These are phyloP conservation scores for Lumnitzera littorea DNA, from an alignment of 345 rosid species.

Conservation along the genomic window DNA sequence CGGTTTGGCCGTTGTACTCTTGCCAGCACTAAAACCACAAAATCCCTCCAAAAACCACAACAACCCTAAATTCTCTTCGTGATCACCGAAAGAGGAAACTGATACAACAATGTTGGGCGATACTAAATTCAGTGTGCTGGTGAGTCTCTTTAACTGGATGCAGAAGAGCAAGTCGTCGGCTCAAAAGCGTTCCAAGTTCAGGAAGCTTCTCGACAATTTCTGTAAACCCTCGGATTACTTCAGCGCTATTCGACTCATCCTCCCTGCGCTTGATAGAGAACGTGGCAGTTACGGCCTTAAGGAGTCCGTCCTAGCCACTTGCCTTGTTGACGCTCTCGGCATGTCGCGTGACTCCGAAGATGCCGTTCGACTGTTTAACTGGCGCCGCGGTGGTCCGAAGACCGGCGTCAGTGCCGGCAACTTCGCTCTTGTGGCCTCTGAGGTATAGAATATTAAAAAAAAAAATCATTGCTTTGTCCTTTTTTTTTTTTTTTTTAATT, in stretches of 20 bases:
- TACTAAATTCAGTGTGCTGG: conserved; percentile 57
- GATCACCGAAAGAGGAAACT: too few species aligned
- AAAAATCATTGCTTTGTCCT: background rate
- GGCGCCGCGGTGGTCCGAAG: conserved; percentile 87
- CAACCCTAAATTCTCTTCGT: too few species aligned
- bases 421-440: conserved; percentile 69
- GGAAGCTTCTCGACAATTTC: conserved; percentile 80
- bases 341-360: conserved; percentile 86
- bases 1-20: too few species aligned
- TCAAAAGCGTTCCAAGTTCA: conserved; percentile 80
- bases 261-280: conserved; percentile 81
- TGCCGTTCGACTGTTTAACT: conserved; percentile 79
- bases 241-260: conserved; percentile 66
- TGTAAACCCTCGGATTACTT: conserved; percentile 67
- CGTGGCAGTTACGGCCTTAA: conserved; percentile 87
- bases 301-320: conserved; percentile 83
- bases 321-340: conserved; percentile 80
- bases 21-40: background rate
- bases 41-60: background rate
- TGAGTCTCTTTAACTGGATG: conserved; percentile 84
- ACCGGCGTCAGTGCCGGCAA: conserved; percentile 79
- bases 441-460: conserved; percentile 24
- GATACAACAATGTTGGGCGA: conserved; percentile 17
- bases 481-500: background rate
- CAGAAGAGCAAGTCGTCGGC: conserved; percentile 60